Percentiles rank a stretch among this genome's conserved stretches.
Evolutionary conservation across 495 filamentous ascomycete genomes (phyloP).

Genomic region (Jackrogersella minutella): DNA sequence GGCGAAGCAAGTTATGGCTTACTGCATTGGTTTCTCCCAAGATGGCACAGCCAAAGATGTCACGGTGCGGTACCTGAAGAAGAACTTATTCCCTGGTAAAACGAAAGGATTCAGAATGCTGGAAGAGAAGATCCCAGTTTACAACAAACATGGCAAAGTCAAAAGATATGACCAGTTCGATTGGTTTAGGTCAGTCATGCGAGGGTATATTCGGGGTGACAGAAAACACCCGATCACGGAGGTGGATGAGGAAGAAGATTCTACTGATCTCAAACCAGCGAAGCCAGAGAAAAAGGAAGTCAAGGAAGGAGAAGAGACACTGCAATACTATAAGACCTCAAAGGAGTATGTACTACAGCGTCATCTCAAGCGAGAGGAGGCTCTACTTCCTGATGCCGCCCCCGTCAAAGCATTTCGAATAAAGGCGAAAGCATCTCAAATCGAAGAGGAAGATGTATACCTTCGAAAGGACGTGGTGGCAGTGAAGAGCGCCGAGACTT

Average conservation of each 20-base stretch:
- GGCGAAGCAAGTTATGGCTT: constrained; percentile 89
- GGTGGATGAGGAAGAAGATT: constrained; percentile 80
- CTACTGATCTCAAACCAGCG: constrained; percentile 73
- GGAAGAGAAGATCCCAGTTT: constrained; percentile 78
- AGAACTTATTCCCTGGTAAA: constrained; percentile 83
- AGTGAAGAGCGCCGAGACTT: constrained; percentile 92
- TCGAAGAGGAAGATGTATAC: constrained; percentile 81
- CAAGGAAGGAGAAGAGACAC: constrained; percentile 77
- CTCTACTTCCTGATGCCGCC: constrained; percentile 71
- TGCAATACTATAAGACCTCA: constrained; percentile 87
- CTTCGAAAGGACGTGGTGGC: constrained; percentile 78
- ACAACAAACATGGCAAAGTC: constrained; percentile 75
- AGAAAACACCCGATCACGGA: constrained; percentile 63
- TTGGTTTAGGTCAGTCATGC: constrained; percentile 86
- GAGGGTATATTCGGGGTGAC: constrained; percentile 70
- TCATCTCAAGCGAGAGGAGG: constrained; percentile 93
- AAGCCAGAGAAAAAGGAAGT: constrained; percentile 75
- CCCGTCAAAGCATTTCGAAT: constrained; percentile 77
- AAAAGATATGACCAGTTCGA: constrained; percentile 74
- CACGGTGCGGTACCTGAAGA: constrained; percentile 88
- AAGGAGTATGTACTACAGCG: constrained; percentile 85
- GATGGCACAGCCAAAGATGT: constrained; percentile 95
- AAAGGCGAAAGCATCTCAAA: constrained; percentile 68
- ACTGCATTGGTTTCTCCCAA: constrained; percentile 83
- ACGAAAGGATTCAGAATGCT: constrained; percentile 87